Conservation (phyloP, 106 monocot species). For the Dioscorea zingiberensis region DNA sequence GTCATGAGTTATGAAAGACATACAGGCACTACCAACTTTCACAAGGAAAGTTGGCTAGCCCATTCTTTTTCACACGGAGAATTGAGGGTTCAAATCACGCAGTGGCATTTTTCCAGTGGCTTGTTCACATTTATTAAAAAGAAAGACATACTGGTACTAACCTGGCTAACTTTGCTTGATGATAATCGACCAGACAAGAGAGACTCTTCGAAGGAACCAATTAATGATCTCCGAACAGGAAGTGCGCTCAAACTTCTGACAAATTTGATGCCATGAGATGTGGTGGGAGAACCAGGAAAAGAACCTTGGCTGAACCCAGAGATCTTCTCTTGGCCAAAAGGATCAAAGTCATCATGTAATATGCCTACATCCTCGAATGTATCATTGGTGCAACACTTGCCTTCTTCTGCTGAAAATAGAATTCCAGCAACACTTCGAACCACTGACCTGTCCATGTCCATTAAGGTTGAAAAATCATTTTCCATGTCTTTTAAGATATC, state of each 20-base stretch:
- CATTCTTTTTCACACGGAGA: no score
- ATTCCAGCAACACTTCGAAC: slow-evolving; percentile 12
- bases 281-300: slow-evolving; percentile 24
- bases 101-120: no score
- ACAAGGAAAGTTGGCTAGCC: not conserved
- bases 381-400: slow-evolving; percentile 10
- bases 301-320: slow-evolving; percentile 5
- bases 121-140: not conserved
- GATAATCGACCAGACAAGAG: slow-evolving; percentile 84
- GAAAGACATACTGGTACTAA: not conserved
- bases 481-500: slow-evolving; percentile 26
- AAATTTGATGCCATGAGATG: slow-evolving; percentile 26
- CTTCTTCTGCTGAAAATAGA: slow-evolving; percentile 19
- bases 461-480: slow-evolving; percentile 21
- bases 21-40: not conserved
- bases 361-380: slow-evolving; percentile 17
- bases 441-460: slow-evolving; percentile 12
- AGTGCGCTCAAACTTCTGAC: slow-evolving; percentile 27
- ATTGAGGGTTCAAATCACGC: no score
- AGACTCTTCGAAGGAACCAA: slow-evolving; percentile 99
- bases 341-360: slow-evolving; percentile 36
- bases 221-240: slow-evolving; percentile 75
- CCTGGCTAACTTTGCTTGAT: slow-evolving; percentile 66
- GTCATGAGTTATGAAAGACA: no score
- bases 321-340: slow-evolving; percentile 19